Percentiles rank a stretch among this genome's conserved stretches.
These are phyloP conservation scores for Serpula lacrymans DNA, from an alignment of 768 basidiomycete genomes.

Conservation along the genomic window DNA sequence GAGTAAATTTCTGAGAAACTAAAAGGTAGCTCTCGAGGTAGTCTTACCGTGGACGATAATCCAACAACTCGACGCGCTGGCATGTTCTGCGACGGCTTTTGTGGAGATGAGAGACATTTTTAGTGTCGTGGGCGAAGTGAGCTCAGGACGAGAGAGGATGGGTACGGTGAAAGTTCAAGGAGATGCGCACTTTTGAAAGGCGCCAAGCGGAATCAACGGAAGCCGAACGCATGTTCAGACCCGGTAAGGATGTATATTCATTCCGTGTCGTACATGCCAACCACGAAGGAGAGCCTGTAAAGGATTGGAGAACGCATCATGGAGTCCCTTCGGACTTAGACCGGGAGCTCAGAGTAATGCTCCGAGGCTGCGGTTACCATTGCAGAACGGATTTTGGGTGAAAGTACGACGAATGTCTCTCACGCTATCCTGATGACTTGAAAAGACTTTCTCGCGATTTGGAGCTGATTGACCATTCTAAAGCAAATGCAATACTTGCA, in stretches of 20 bases:
- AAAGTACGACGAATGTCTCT: conserved; percentile 8
- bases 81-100: conserved; percentile 46
- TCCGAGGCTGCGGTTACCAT: not conserved
- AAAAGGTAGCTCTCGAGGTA: conserved; percentile 2
- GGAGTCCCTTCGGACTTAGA: conserved; percentile 16
- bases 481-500: no score
- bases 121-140: not conserved
- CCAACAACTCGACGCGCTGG: conserved; percentile 57
- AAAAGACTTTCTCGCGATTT: no score
- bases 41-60: conserved; percentile 74
- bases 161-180: not conserved
- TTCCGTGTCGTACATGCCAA: conserved; percentile 4
- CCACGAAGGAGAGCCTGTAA: not conserved
- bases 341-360: conserved; percentile 6
- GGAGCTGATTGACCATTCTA: no score
- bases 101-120: conserved; percentile 32
- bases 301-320: no score
- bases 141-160: not conserved
- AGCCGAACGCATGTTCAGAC: conserved; percentile 4
- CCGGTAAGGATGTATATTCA: not conserved
- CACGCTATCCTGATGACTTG: not conserved
- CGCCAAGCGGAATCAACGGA: conserved; percentile 13
- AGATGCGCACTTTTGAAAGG: conserved; percentile 8
- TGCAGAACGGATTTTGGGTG: conserved; percentile 10
- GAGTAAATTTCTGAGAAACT: not conserved